These are phyloP conservation scores for Platismatia glauca DNA, from an alignment of 495 filamentous ascomycete species.

Conservation along the genomic window DNA sequence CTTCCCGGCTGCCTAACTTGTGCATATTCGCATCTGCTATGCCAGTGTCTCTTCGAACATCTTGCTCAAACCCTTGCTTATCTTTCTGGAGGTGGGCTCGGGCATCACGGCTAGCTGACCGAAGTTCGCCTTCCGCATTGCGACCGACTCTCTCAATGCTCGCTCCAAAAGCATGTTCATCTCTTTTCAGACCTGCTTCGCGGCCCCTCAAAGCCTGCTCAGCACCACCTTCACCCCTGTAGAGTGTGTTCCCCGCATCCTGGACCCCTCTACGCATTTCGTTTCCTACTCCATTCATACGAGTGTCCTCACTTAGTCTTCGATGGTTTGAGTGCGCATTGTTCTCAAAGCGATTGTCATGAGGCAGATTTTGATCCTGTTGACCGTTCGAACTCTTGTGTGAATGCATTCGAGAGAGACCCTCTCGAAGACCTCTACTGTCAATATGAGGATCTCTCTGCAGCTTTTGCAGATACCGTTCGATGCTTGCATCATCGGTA, in stretches of 20 bases:
- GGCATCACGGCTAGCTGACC: not conserved
- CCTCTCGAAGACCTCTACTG: slow-evolving; percentile 6
- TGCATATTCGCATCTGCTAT: not conserved
- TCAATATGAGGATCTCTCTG: slow-evolving; percentile 10
- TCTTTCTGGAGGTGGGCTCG: not conserved
- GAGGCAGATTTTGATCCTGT: not conserved
- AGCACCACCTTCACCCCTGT: not conserved
- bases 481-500: slow-evolving; percentile 8
- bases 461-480: slow-evolving; percentile 10
- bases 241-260: not conserved
- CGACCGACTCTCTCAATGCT: not conserved
- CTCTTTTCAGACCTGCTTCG: not conserved
- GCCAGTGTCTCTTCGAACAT: not conserved
- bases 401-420: slow-evolving; percentile 9
- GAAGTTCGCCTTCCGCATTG: not conserved
- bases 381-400: slow-evolving; percentile 1
- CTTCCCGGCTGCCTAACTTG: not conserved
- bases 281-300: not conserved
- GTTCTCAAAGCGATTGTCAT: not conserved
- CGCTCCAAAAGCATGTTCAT: not conserved
- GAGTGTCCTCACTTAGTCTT: not conserved
- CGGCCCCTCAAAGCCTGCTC: not conserved
- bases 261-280: not conserved
- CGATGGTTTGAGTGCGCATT: not conserved
- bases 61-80: not conserved